phyloP scores from a whole-genome alignment of 768 basidiomycete species.

The Tricholoma flavovirens region DNA sequence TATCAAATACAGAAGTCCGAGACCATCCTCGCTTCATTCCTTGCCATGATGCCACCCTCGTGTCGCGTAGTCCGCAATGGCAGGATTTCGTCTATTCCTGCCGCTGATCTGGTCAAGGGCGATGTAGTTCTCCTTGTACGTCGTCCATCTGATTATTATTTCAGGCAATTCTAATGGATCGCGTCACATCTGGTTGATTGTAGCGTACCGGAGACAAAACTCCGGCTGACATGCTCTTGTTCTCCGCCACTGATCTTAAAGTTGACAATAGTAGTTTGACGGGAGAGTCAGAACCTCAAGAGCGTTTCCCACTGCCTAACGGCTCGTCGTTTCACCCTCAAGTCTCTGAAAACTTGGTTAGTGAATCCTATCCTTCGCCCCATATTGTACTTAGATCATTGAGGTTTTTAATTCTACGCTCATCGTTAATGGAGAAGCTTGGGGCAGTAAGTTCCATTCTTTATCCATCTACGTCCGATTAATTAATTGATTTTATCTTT shows the following conservation, averaged over 20 bases:
- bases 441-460: constrained; percentile 43
- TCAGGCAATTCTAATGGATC: background rate
- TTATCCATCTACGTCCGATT: background rate
- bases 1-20: constrained; percentile 71
- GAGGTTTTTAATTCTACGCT: constrained; percentile 70
- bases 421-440: constrained; percentile 66
- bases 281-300: constrained; percentile 67
- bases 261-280: constrained; percentile 69
- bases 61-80: constrained; percentile 60
- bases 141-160: constrained; percentile 2
- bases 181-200: constrained; percentile 3
- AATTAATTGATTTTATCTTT: background rate
- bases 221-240: constrained; percentile 59
- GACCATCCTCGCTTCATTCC: constrained; percentile 64
- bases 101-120: constrained; percentile 58
- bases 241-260: constrained; percentile 57
- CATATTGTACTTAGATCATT: constrained; percentile 1
- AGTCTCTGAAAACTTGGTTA: constrained; percentile 61
- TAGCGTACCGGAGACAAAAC: constrained; percentile 68
- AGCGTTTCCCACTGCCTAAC: constrained; percentile 40
- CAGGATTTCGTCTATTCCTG: constrained; percentile 48
- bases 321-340: constrained; percentile 46
- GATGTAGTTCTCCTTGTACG: constrained; percentile 59
- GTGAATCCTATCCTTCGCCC: constrained; percentile 5
- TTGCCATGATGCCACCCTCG: constrained; percentile 69